Evolutionary conservation across 352 stramenopile genomes (phyloP).

Genomic region (Globisporangium echinulatum): DNA sequence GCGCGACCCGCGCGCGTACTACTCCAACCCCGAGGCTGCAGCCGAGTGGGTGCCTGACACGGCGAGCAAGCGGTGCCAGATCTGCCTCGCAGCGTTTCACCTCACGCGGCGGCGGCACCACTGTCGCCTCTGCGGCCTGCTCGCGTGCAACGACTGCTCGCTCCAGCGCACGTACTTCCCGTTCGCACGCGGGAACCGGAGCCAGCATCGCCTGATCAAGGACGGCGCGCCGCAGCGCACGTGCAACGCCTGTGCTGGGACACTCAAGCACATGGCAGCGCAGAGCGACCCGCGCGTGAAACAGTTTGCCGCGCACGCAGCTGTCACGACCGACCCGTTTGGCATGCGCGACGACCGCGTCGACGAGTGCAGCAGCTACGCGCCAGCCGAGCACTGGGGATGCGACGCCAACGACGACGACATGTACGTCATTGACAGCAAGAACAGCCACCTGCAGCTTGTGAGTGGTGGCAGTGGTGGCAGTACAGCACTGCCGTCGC

Average conservation of each 20-base stretch:
- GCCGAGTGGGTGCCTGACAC: conserved; percentile 70
- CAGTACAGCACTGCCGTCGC: not conserved
- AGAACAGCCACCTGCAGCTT: conserved; percentile 6
- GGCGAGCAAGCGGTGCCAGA: conserved; percentile 52
- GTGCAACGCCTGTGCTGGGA: conserved; percentile 57
- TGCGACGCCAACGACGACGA: conserved; percentile 9
- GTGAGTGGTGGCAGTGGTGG: not conserved
- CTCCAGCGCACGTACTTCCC: conserved; percentile 61
- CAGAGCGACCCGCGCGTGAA: conserved; percentile 58
- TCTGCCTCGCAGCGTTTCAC: conserved; percentile 48
- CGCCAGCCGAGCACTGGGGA: not conserved
- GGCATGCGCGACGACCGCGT: conserved; percentile 1
- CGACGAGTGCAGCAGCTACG: not conserved
- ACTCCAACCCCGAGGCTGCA: conserved; percentile 61
- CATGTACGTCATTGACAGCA: conserved; percentile 13
- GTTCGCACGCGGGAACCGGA: conserved; percentile 31
- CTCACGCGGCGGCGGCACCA: conserved; percentile 77
- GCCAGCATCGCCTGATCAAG: conserved; percentile 64
- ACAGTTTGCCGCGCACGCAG: conserved; percentile 25
- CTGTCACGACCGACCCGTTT: conserved; percentile 2
- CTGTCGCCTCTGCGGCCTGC: conserved; percentile 67
- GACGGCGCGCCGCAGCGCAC: conserved; percentile 65
- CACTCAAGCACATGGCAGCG: conserved; percentile 51
- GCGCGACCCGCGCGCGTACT: conserved; percentile 58
- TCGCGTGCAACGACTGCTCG: conserved; percentile 70